Conservation (phyloP, 306 rosid genomes). For the Sicyos edulis region DNA sequence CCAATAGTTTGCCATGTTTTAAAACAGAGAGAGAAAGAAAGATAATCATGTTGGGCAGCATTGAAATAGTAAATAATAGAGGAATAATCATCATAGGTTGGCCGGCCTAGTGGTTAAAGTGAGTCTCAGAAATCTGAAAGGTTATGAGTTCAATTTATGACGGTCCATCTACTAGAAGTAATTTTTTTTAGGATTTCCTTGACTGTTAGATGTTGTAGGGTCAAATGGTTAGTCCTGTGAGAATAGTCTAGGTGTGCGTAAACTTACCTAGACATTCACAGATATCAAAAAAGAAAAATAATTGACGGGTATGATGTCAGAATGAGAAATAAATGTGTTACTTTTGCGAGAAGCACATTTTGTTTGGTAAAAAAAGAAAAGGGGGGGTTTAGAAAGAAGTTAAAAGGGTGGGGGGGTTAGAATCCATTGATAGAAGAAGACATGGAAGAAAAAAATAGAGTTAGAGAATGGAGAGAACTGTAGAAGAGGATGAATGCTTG, state of each 20-base stretch:
- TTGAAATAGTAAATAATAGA: not conserved
- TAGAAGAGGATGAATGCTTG: conserved; percentile 14
- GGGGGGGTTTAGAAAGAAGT: not conserved
- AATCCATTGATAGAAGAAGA: conserved; percentile 1
- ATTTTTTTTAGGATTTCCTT: no score
- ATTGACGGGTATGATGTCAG: not conserved
- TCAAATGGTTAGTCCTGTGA: no score
- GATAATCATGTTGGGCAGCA: not conserved
- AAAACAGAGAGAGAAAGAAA: not conserved
- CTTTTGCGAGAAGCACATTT: not conserved
- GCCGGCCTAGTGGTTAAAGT: no score
- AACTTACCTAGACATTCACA: no score
- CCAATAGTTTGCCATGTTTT: not conserved
- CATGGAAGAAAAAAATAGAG: conserved; percentile 13
- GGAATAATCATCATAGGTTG: no score
- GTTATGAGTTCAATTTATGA: no score
- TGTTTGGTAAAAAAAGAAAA: not conserved
- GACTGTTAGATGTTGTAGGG: no score
- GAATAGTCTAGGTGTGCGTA: no score
- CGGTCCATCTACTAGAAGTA: no score
- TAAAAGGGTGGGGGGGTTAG: not conserved
- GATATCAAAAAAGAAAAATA: not conserved
- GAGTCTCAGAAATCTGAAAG: no score
- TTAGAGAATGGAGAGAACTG: conserved; percentile 18
- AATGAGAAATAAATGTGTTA: not conserved